A percentile compares a stretch with the other conserved stretches of the same genome.
phyloP scores from a whole-genome alignment of 345 rosid species.

The Salix purpurea region DNA sequence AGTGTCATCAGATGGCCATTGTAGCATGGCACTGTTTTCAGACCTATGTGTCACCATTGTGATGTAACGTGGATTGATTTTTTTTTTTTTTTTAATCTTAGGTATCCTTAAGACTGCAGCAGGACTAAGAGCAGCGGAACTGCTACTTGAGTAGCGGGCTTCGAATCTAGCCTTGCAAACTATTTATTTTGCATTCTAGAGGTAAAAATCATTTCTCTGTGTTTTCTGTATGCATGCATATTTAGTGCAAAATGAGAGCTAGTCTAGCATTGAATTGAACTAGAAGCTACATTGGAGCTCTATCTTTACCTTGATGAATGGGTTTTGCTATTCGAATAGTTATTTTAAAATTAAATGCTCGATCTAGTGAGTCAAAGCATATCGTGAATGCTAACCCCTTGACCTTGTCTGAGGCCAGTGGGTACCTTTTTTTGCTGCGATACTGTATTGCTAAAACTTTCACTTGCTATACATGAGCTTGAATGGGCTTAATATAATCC shows the following conservation, averaged over 20 bases:
- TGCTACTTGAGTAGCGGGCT: constrained; percentile 85
- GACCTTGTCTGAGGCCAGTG: not conserved
- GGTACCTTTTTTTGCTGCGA: not conserved
- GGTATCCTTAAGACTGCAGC: constrained; percentile 73
- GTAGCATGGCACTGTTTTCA: not conserved
- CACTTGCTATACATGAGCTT: not conserved
- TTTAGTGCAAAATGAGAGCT: not conserved
- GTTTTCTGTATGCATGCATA: not conserved
- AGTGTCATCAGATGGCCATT: constrained; percentile 11
- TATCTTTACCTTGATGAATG: too few species aligned
- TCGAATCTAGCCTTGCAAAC: constrained; percentile 81
- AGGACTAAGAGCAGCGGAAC: constrained; percentile 68
- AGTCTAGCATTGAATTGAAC: not conserved
- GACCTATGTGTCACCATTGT: not conserved
- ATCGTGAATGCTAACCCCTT: not conserved
- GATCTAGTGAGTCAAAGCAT: not conserved
- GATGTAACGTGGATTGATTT: not conserved
- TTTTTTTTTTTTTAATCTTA: constrained; percentile 12
- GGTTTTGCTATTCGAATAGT: not conserved
- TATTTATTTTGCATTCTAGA: constrained; percentile 70
- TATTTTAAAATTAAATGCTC: not conserved
- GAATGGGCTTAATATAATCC: not conserved
- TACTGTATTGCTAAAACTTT: not conserved
- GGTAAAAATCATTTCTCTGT: constrained; percentile 34
- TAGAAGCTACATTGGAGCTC: not conserved